These are phyloP conservation scores for Hypoxylon trugodes DNA, from an alignment of 495 filamentous ascomycete species.

Conservation along the genomic window DNA sequence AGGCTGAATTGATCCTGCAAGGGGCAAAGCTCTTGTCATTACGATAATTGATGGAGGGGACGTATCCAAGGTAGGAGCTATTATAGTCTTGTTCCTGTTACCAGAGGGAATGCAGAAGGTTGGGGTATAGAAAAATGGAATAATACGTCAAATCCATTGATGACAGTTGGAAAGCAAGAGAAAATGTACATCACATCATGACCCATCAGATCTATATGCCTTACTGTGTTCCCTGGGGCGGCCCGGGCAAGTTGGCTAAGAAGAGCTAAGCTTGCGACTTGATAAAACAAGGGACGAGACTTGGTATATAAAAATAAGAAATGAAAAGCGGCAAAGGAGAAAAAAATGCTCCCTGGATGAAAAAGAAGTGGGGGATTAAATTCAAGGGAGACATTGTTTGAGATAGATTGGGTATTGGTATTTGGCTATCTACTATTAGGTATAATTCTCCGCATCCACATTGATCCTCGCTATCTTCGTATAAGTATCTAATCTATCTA, in stretches of 20 bases:
- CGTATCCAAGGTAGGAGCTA: constrained; percentile 3
- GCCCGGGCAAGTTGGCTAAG: not conserved
- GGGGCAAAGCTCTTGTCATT: constrained; percentile 27
- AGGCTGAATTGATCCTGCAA: constrained; percentile 37
- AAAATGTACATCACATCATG: not conserved
- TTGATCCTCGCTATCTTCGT: too few species aligned
- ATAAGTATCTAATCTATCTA: not conserved
- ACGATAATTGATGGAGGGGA: constrained; percentile 14
- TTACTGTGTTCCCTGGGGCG: constrained; percentile 5
- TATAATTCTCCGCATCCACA: too few species aligned
- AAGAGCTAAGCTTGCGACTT: not conserved
- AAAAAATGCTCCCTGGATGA: not conserved
- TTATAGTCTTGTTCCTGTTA: constrained; percentile 1
- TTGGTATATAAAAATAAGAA: constrained; percentile 15
- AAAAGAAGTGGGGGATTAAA: not conserved
- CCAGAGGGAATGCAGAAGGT: not conserved
- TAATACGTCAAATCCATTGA: not conserved
- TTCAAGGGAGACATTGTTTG: not conserved
- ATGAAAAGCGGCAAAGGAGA: not conserved
- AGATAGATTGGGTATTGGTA: constrained; percentile 15
- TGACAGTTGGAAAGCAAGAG: too few species aligned
- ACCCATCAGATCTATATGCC: constrained; percentile 8
- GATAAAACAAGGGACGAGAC: not conserved
- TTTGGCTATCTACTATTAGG: constrained; percentile 1
- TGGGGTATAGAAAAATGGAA: not conserved